Percentiles rank a stretch among this genome's conserved stretches.
Evolutionary conservation across 1,284 basidiomycete genomes (phyloP).

Genomic region (Trametes sp.): DNA sequence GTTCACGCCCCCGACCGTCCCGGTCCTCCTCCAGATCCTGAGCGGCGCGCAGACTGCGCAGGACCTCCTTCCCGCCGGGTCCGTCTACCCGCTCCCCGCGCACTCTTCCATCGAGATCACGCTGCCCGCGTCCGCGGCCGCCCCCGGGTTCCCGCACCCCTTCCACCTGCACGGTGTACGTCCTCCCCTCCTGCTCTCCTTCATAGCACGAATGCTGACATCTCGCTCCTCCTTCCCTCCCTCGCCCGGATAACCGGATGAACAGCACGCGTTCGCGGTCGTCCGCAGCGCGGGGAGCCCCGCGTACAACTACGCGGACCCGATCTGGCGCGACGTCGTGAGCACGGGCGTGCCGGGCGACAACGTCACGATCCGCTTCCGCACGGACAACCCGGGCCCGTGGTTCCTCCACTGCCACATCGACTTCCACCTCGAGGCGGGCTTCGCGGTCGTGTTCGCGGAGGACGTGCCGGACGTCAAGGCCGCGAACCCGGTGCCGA

Average conservation of each 20-base stretch:
- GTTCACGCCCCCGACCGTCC: conserved; percentile 38
- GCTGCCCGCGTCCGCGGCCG: conserved; percentile 39
- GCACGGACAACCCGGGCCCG: conserved; percentile 36
- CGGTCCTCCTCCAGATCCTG: conserved; percentile 44
- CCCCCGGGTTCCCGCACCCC: conserved; percentile 43
- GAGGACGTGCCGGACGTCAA: conserved; percentile 32
- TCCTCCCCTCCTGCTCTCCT: background rate
- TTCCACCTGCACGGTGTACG: conserved; percentile 50
- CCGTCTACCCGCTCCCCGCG: conserved; percentile 37
- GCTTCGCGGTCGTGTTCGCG: conserved; percentile 39
- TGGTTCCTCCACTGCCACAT: conserved; percentile 43
- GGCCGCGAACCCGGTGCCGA: conserved; percentile 17
- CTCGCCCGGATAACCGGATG: too few relatives aligned
- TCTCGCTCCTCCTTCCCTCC: background rate
- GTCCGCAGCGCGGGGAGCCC: conserved; percentile 32
- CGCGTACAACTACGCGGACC: conserved; percentile 48
- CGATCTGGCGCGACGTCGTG: conserved; percentile 39
- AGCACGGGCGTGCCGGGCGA: conserved; percentile 35
- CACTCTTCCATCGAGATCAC: conserved; percentile 45
- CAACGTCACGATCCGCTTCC: conserved; percentile 40
- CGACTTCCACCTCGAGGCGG: conserved; percentile 38
- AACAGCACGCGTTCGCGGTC: conserved; percentile 34
- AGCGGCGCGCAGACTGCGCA: conserved; percentile 40
- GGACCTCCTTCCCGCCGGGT: conserved; percentile 40
- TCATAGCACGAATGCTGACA: background rate